Base-by-base conservation (phyloP, 768 basidiomycete species). In the Serendipita sp. region DNA sequence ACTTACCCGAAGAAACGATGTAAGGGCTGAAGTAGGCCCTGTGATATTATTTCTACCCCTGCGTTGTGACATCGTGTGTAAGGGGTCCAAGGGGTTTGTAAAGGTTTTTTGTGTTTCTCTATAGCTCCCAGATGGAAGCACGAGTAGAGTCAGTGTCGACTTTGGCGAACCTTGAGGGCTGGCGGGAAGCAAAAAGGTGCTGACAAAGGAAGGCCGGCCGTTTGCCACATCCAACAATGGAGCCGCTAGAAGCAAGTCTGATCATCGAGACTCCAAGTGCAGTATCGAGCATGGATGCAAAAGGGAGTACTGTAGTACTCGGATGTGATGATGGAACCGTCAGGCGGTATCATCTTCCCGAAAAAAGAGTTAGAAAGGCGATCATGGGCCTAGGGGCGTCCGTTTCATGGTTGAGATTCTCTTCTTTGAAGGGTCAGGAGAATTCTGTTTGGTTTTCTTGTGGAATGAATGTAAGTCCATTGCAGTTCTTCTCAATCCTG, bases 11-110 rank as follows among this genome's bases (percentile, higher is more conserved):
- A 92, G 74, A 66, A 86, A 92, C 65, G 89, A 87, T 38, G 90
- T 90, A 13, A 92, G 73, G 0, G 90, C 90, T 22, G 88, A 90
- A 0, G 86, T 82, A 2, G 90, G 90, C 0, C 90, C 90, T 13
- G 85, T 81, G 44, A 91, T 82, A 64, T 86, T 86, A 70, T 81
- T 81, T 44, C 65, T 1, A 3, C 69, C 26, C 11, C 50, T 13
- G 43, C 42, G 62, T 16, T 38, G 34, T 43, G 62, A 56, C 61
- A 62, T 58, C 31, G 7, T 58, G 45, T 50, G 26, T 22, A 14
- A 14, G 34, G 3, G 34, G 34, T 4, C 34, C 13, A 4, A 13
- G 13, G 4, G 34, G 34, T 38, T 38, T 38, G 34, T 13, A 38
- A 13, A 38, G 34, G 3, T 38, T 38, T 13, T 13, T 38, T 38